Evolutionary conservation across 495 filamentous ascomycete species (phyloP).

Genomic region (Hypoxylon rickii): DNA sequence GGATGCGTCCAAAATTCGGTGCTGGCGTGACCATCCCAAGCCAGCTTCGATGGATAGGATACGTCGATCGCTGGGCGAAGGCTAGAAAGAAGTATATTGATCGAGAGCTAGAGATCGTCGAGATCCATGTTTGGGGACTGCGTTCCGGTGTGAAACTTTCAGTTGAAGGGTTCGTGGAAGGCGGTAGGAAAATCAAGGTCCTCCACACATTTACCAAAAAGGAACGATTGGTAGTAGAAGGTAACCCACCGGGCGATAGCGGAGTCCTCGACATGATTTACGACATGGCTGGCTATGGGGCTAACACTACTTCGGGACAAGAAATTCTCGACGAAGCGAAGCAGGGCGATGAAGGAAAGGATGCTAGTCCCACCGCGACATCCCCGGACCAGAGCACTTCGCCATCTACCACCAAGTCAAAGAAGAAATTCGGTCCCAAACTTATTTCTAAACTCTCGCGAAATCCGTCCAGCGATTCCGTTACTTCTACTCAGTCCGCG

Average conservation of each 20-base stretch:
- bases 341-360: constrained; percentile 29
- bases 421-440: constrained; percentile 14
- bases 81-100: constrained; percentile 80
- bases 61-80: constrained; percentile 82
- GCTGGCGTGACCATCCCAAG: constrained; percentile 91
- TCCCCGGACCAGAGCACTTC: neutral
- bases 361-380: constrained; percentile 7
- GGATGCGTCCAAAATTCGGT: constrained; percentile 89
- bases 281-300: constrained; percentile 56
- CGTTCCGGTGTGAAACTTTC: constrained; percentile 85
- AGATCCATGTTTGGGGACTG: constrained; percentile 89
- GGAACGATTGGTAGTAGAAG: constrained; percentile 75
- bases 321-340: constrained; percentile 36
- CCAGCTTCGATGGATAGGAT: constrained; percentile 85
- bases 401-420: constrained; percentile 25
- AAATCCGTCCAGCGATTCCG: constrained; percentile 8
- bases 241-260: constrained; percentile 50
- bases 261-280: constrained; percentile 55
- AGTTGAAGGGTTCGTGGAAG: constrained; percentile 83
- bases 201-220: constrained; percentile 78
- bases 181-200: constrained; percentile 82
- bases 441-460: constrained; percentile 20
- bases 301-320: constrained; percentile 17
- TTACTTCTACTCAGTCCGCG: constrained; percentile 7
- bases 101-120: constrained; percentile 78